Evolutionary conservation across 2,329 filamentous ascomycete genomes (phyloP), one percentile per base, ranked within the genome.

Genomic region (Trichocomaceae sp.): DNA sequence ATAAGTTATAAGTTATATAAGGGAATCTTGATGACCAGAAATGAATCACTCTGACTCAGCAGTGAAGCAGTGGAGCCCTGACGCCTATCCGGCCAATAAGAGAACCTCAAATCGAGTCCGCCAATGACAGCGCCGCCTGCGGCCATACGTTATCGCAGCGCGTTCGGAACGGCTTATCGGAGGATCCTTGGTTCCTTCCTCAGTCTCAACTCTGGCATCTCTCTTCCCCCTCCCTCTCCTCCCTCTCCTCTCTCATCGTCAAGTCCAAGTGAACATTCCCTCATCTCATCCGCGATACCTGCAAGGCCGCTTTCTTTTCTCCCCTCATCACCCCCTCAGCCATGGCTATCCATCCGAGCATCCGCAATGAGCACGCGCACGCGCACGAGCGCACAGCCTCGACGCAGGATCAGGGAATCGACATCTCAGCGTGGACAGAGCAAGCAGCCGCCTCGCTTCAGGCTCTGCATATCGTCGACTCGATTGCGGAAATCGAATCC

Each of bases 341-440:
- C 46, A 76, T 76, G 73, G 73, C 73, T 29, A 74, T 75, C 53
- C 71, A 74, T 61, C 73, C 73, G 10, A 66, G 58, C 44, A 59
- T 71, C 42, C 66, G 57, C 49, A 58, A 65, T 20, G 60, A 64
- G 47, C 58, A 66, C 26, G 23, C 23, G n/a, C n/a, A n/a, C n/a
- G 58, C 63, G 48, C 58, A 58, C 20, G 59, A 64, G 48, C 58
- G 58, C 20, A 50, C 60, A 15, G 53, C 61, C 47, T 61, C 71
- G 52, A 69, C 69, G 19, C 65, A 65, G 9, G 66, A 71, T 52
- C 70, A 71, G 57, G 70, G 74, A 50, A 74, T 82, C 52, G 81
- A 86, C 58, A 83, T 88, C 57, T 85, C 85, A 58, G 78, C 83
- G 33, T 88, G 86, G 86, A 84, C 84, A 13, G 73, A 75, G 58